These are phyloP conservation scores for Durusdinium trenchii DNA, from an alignment of 73 alveolate genomes.

Conservation along the genomic window DNA sequence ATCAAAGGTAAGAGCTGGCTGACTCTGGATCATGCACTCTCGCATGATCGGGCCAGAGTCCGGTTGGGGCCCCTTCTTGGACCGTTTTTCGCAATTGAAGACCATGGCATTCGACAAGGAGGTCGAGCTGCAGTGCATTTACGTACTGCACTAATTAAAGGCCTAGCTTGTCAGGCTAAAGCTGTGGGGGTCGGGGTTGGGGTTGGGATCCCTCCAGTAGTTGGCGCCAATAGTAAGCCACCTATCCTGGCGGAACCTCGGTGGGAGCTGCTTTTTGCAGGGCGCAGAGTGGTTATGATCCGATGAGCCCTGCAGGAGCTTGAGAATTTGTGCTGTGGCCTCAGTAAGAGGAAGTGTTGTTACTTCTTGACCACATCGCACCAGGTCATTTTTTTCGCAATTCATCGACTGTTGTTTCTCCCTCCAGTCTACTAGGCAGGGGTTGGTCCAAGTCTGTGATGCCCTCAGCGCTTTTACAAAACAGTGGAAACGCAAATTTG, in stretches of 20 bases:
- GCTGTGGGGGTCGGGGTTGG: no score
- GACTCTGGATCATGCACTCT: not conserved
- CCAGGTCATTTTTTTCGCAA: not conserved
- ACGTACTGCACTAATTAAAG: not conserved
- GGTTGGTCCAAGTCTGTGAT: not conserved
- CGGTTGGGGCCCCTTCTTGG: slow-evolving; percentile 25
- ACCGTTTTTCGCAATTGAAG: not conserved
- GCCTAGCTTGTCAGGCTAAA: no score
- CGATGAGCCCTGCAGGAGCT: no score
- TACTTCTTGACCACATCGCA: not conserved
- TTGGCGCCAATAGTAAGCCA: no score
- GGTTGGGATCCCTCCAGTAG: no score
- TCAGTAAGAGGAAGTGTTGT: no score
- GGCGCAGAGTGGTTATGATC: no score
- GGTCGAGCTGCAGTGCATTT: not conserved
- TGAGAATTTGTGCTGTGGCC: no score
- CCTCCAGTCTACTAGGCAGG: not conserved
- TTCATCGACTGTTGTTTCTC: not conserved
- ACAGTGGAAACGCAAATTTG: not conserved
- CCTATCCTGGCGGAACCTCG: no score
- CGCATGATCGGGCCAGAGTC: not conserved
- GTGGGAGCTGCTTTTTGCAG: no score
- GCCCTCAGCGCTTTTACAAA: not conserved
- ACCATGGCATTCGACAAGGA: not conserved
- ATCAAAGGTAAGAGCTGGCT: not conserved